These are phyloP conservation scores for Phytophthora colocasiae DNA, from an alignment of 352 stramenopile genomes.

Conservation along the genomic window DNA sequence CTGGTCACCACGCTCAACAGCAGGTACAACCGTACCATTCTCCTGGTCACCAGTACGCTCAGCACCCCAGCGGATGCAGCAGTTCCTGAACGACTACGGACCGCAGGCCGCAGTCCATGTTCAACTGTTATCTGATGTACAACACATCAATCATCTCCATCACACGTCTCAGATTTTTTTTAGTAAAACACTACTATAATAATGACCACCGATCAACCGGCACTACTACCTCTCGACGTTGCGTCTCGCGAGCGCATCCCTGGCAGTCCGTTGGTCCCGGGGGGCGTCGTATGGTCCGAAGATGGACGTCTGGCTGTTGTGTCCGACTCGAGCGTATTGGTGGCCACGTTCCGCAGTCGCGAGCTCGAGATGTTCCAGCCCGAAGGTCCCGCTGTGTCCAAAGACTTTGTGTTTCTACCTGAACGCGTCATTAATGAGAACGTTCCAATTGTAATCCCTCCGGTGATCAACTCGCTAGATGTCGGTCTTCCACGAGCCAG, in stretches of 20 bases:
- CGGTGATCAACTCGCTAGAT: constrained; percentile 50
- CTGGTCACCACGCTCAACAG: too few relatives aligned
- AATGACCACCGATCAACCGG: constrained; percentile 38
- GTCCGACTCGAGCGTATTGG: constrained; percentile 75
- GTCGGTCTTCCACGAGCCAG: constrained; percentile 38
- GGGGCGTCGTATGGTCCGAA: constrained; percentile 74
- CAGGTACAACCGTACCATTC: too few relatives aligned
- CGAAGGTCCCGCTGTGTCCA: constrained; percentile 76
- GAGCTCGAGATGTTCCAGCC: constrained; percentile 87
- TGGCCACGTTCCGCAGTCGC: constrained; percentile 80
- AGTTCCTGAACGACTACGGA: too few relatives aligned
- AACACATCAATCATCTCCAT: constrained; percentile 12
- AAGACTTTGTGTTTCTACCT: constrained; percentile 83
- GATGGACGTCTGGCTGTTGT: constrained; percentile 78
- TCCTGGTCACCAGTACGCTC: too few relatives aligned
- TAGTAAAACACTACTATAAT: too few relatives aligned
- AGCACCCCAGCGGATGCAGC: too few relatives aligned
- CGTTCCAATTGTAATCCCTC: constrained; percentile 59
- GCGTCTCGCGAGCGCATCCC: constrained; percentile 76
- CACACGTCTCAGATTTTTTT: constrained; percentile 7
- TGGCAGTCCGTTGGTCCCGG: constrained; percentile 71
- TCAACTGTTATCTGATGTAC: background rate
- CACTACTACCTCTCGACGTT: constrained; percentile 34
- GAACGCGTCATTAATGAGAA: constrained; percentile 48
- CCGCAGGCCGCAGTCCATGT: too few relatives aligned